Evolutionary conservation across 2,329 filamentous ascomycete species (phyloP).

Genomic region (Colletotrichum noveboracense): DNA sequence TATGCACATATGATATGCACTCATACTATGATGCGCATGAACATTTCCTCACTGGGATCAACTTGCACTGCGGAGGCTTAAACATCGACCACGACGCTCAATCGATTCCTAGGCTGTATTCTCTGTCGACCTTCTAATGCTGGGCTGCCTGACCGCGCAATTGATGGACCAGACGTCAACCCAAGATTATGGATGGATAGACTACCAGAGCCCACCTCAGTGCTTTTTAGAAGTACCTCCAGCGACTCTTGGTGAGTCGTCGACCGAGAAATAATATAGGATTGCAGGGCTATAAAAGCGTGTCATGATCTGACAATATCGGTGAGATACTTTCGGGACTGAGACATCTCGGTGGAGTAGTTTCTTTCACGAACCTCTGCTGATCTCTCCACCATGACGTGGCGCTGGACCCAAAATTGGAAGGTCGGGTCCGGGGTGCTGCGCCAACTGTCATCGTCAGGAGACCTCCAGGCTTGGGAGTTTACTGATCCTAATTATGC

Average conservation of each 20-base stretch:
- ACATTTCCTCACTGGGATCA: too few species aligned
- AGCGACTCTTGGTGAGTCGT: background rate
- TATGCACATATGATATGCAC: background rate
- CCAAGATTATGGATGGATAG: background rate
- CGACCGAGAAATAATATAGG: background rate
- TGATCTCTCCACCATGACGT: background rate
- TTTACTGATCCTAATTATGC: background rate
- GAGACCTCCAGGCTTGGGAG: background rate
- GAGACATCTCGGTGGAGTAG: background rate
- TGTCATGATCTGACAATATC: background rate
- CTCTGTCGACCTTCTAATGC: background rate
- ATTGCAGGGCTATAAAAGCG: background rate
- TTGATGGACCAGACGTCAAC: background rate
- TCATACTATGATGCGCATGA: background rate
- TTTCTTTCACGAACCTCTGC: background rate
- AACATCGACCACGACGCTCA: background rate
- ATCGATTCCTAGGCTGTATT: background rate
- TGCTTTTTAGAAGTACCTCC: background rate
- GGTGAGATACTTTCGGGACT: background rate
- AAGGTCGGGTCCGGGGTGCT: background rate
- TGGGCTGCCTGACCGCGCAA: background rate
- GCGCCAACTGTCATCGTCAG: background rate
- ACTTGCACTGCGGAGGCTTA: background rate
- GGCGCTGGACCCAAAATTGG: background rate
- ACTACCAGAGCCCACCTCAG: background rate